Base-by-base conservation (phyloP, 164 flowering plant genomes). In the Magnolia changhungtana region DNA sequence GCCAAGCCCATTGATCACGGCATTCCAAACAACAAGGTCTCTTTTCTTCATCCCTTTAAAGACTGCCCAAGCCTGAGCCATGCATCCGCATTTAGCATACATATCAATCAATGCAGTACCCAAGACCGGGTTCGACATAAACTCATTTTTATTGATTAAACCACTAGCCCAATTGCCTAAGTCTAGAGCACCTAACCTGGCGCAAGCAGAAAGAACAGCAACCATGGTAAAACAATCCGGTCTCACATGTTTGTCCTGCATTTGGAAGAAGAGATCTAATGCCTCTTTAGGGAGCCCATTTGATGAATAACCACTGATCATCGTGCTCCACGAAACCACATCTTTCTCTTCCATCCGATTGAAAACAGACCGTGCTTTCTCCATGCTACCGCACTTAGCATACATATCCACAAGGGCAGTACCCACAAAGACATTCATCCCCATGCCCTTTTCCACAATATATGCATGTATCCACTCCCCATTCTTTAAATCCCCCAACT, bases 11-110 rank as follows among this genome's bases (percentile, higher is more conserved):
- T 77, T 75, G 50, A 83, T 79, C 63, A 79, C 67, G 9, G 85
- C 81, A 77, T 81, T 83, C 85, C 82, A 83, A 13, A 83, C 83
- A 29, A 83, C 80, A 67, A 77, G 14, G 68, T 83, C 85, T 71
- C 49, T 80, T 72, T 83, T 78, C 76, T 72, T 64, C 83, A 83
- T 83, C 31, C 13, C 78, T 50, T 76, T 24, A 70, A 81, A 83
- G 69, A 77, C 72, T 20, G 59, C 71, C 85, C 83, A 83, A 0
- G 83, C 85, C 23, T 13, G 75, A 71, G 20, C 11, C 74, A 77
- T 63, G 51, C 79, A 80, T 13, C 95, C 92, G 79, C 91, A 91
- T 80, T 89, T 88, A 13, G 91, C 83, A 82, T 89, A 89, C 92
- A 89, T 86, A 78, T 90, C 91, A n/a, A 90, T 81, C 82, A 90